phyloP scores from a whole-genome alignment of 176 grass and related monocot species.

The Saccharum spontaneum region DNA sequence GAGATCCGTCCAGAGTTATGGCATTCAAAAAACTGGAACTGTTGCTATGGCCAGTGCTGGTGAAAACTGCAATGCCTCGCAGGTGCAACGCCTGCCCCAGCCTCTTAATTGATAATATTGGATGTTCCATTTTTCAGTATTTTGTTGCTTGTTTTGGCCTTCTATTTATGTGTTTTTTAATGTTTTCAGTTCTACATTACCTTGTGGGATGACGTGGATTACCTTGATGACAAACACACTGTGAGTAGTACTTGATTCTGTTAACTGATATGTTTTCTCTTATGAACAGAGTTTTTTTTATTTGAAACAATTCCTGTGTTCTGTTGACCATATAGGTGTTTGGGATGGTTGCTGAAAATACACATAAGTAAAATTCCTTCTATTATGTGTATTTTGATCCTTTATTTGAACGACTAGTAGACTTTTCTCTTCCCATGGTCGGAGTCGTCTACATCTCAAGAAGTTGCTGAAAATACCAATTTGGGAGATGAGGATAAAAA shows the following conservation, averaged over 20 bases:
- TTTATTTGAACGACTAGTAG: no score
- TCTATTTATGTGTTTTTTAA: conserved; percentile 7
- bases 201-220: conserved; percentile 82
- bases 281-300: conserved; percentile 3
- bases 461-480: no score
- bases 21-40: conserved; percentile 83
- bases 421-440: no score
- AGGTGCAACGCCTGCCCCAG: conserved; percentile 39
- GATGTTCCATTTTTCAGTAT: not conserved
- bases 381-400: no score
- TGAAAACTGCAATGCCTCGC: conserved; percentile 90
- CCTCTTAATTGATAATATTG: not conserved
- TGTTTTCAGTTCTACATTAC: conserved; percentile 84
- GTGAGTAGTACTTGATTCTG: conserved; percentile 38
- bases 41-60: conserved; percentile 93
- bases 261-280: not conserved
- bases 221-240: conserved; percentile 98
- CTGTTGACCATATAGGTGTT: conserved; percentile 64
- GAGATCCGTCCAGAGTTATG: conserved; percentile 82
- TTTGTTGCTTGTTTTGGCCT: not conserved
- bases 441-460: no score
- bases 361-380: no score
- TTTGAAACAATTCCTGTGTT: not conserved
- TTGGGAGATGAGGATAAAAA: no score
- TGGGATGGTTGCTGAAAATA: conserved; percentile 68